Base-by-base conservation (phyloP, 2,329 filamentous ascomycete species). In the Hymenoscyphus fructigenus region DNA sequence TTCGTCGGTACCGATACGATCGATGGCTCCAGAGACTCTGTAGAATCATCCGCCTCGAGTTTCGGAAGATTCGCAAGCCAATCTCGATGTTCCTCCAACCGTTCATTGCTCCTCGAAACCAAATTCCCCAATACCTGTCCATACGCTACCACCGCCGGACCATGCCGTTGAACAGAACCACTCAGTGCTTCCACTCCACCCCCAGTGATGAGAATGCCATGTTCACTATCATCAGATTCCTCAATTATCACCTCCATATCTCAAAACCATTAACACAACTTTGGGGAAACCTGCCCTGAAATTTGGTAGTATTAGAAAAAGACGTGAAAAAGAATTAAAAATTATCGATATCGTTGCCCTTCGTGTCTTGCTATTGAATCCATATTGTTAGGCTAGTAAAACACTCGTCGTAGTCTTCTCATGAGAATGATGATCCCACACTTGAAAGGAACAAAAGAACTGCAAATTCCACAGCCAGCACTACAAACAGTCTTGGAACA, bases 31-130 rank as follows among this genome's bases (percentile, higher is more conserved):
- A 36, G 20, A 20, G 23, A 38, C 56, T 59, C 34, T 2, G 38
- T 29, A 3, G 23, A 14, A n/a, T 41, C 50, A 38, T 57, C 53
- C n/a, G 28, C 34, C 6, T 47, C 23, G 12, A 6, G 60, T 28
- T 38, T 55, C 4, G 60, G 63, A 15, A 68, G 41, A n/a, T 64
- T 66, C n/a, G 63, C 60, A 7, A 68, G 66, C 63, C 67, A 70
- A 29, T 67, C 44, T 65, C 65, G 67, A 59, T 68, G 68, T 20
- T 60, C 62, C 10, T 44, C 36, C 4, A 68, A 59, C 28, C 66
- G 62, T 15, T 65, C 47, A 29, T 70, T 70, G 20, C 65, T 63
- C 63, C 61, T 66, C 1, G 64, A 50, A 47, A 70, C 64, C 7
- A 70, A 29, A 55, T 67, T 66, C 12, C 62, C 67, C 10, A 70